Base-by-base conservation (phyloP, 345 rosid genomes). In the Acer negundo region DNA sequence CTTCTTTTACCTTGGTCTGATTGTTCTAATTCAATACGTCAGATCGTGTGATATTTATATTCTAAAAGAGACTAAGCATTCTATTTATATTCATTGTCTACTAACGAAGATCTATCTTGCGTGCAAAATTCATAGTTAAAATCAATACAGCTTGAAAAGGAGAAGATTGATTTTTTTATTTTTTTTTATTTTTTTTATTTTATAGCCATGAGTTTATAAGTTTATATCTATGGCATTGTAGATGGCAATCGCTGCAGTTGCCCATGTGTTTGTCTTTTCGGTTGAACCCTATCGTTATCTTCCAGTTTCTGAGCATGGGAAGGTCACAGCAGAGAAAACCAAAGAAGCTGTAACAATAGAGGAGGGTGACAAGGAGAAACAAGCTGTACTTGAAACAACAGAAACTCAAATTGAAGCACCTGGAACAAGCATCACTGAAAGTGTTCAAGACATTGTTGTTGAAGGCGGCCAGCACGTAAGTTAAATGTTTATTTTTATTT, bases 171-270 rank as follows among this genome's bases (percentile, higher is more conserved):
- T 55, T 11, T 1, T 53, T 13, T 24, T 24, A 24, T 0, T 24
- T 24, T 24, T 26, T 26, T 26, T 26, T 26, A 1, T 26, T 26
- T 26, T 26, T 26, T 26, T 26, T 26, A 26, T 31, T 22, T 47
- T 35, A 11, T 61, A 4, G 20, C n/a, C 63, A 47, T 49, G 67
- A 69, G 9, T 8, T 16, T 46, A 19, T 11, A n/a, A 7, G 12
- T 70, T 76, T 75, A 10, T 51, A 7, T 72, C 16, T 62, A 13
- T 26, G 56, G 69, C 62, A 78, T 76, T 70, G 77, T 83, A 90
- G 97, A 96, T 92, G 98, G 89, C 97, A 26, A 77, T 94, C 42
- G 99, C 95, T 38, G 97, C 99, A 0, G 86, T 86, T 73, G 95
- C 95, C 68, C 97, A 92, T 81, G 35, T 91, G 46, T 90, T 87